phyloP scores from a whole-genome alignment of 169 alveolate genomes.

The Plasmodium billcollinsi region DNA sequence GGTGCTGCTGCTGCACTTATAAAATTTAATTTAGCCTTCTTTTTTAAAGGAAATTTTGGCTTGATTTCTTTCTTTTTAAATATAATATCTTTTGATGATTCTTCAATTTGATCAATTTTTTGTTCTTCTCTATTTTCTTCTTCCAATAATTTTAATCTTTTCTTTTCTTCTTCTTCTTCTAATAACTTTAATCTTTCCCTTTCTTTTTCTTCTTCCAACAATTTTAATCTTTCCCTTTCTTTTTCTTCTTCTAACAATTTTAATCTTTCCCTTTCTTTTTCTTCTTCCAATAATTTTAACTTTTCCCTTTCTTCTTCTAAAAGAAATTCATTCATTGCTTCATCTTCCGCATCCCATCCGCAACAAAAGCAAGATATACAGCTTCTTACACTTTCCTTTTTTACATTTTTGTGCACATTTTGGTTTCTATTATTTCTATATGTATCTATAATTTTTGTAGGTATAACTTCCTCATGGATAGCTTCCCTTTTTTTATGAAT shows the following conservation, averaged over 20 bases:
- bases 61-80: slow-evolving; percentile 24
- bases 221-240: slow-evolving; percentile 13
- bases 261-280: not conserved
- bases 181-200: slow-evolving; percentile 8
- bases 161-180: slow-evolving; percentile 46
- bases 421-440: not conserved
- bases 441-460: not conserved
- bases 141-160: not conserved
- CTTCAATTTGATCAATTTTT: not conserved
- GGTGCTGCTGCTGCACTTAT: slow-evolving; percentile 75
- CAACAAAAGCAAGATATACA: slow-evolving; percentile 52
- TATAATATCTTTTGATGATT: slow-evolving; percentile 15
- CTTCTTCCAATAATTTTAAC: slow-evolving; percentile 3
- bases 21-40: slow-evolving; percentile 57
- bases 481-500: not conserved
- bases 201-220: slow-evolving; percentile 41
- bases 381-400: not conserved
- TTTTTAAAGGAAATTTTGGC: slow-evolving; percentile 17
- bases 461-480: not conserved
- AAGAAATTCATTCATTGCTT: slow-evolving; percentile 11
- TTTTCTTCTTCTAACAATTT: slow-evolving; percentile 4
- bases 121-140: slow-evolving; percentile 21
- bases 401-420: not conserved
- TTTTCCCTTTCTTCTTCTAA: slow-evolving; percentile 7
- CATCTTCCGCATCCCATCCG: slow-evolving; percentile 53